phyloP scores from a whole-genome alignment of 1,284 basidiomycete genomes.

The Ustilago lituana region DNA sequence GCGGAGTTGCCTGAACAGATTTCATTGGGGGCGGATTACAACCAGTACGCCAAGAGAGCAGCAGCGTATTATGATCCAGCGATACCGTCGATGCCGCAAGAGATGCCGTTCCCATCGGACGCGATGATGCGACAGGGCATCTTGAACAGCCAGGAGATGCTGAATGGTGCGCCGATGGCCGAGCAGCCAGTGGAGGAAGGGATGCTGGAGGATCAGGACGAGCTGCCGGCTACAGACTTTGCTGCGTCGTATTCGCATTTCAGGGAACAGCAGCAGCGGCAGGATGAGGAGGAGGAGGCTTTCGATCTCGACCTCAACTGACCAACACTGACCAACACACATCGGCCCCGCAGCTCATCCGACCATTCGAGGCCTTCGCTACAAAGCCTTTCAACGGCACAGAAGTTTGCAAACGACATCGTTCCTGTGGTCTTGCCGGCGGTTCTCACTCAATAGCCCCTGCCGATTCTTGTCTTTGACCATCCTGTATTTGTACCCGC shows the following conservation, averaged over 20 bases:
- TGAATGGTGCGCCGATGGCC: constrained; percentile 34
- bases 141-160: constrained; percentile 49
- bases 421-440: too few species aligned
- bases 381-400: too few species aligned
- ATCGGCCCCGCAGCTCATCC: too few species aligned
- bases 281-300: constrained; percentile 55
- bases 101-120: constrained; percentile 58
- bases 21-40: constrained; percentile 50
- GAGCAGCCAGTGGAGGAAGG: constrained; percentile 19
- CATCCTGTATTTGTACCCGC: background rate
- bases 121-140: constrained; percentile 59
- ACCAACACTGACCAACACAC: too few species aligned
- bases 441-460: too few species aligned
- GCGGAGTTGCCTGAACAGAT: constrained; percentile 9
- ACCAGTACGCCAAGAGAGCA: constrained; percentile 48
- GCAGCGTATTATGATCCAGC: constrained; percentile 58
- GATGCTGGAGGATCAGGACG: constrained; percentile 23
- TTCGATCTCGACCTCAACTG: constrained; percentile 60
- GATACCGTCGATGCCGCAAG: constrained; percentile 56
- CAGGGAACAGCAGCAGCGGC: constrained; percentile 27
- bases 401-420: too few species aligned
- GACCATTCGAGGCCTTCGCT: too few species aligned
- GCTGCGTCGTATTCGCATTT: constrained; percentile 31
- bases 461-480: background rate
- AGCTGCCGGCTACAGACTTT: constrained; percentile 22